phyloP scores from a whole-genome alignment of 306 rosid genomes.

The Rosa lucieae region DNA sequence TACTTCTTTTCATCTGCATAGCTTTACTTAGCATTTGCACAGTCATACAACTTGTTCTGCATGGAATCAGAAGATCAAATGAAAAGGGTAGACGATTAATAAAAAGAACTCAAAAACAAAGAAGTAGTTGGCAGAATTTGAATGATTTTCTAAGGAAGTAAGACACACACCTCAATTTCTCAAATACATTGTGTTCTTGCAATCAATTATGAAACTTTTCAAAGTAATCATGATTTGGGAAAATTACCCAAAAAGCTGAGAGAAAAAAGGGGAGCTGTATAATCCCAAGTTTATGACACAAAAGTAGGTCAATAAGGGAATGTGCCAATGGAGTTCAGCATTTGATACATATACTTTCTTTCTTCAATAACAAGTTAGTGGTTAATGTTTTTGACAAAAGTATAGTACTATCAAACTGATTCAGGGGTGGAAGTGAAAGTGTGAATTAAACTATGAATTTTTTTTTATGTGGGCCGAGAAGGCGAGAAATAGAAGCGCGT shows the following conservation, averaged over 20 bases:
- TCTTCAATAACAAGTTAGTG: constrained; percentile 3
- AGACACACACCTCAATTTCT: constrained; percentile 35
- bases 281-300: constrained; percentile 32
- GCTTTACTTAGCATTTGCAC: constrained; percentile 5
- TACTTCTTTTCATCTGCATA: constrained; percentile 35
- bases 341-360: not conserved
- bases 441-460: not conserved
- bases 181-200: constrained; percentile 31
- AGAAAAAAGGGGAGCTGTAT: constrained; percentile 36
- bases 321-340: constrained; percentile 19
- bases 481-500: not conserved
- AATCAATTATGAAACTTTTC: constrained; percentile 55
- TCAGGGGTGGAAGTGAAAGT: not conserved
- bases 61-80: not conserved
- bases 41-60: constrained; percentile 17
- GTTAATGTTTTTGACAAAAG: not conserved
- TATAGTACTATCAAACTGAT: not conserved
- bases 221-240: constrained; percentile 46
- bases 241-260: constrained; percentile 44
- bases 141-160: constrained; percentile 6
- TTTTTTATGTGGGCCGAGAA: not conserved
- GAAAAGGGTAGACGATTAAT: not conserved
- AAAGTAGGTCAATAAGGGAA: constrained; percentile 45
- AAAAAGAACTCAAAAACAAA: not conserved
- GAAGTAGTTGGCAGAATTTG: constrained; percentile 16